phyloP scores from a whole-genome alignment of 1,284 basidiomycete genomes.

The Veloboletus limbatus region DNA sequence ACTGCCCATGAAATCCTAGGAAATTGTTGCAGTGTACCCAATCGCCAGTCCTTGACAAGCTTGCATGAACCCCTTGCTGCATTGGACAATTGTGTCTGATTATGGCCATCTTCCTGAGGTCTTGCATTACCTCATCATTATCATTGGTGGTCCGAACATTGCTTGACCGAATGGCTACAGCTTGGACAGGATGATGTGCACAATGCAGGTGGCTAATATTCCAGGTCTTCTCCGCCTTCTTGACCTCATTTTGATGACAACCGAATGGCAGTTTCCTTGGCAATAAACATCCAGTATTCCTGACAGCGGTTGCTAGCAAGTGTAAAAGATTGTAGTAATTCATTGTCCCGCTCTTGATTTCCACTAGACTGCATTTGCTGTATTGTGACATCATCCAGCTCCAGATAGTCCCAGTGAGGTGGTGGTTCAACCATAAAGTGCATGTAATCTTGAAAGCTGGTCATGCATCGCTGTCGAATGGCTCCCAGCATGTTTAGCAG shows the following conservation, averaged over 20 bases:
- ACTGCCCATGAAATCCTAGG: neutral
- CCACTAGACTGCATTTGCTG: conserved; percentile 6
- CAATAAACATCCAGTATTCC: neutral
- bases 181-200: neutral
- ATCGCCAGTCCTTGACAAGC: conserved; percentile 1
- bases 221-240: neutral
- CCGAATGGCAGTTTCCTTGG: too few species aligned
- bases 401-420: neutral
- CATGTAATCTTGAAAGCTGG: conserved; percentile 2
- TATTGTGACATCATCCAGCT: neutral
- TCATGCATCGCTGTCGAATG: neutral
- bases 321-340: neutral
- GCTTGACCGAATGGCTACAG: neutral
- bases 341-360: neutral
- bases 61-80: neutral
- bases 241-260: neutral
- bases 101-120: neutral
- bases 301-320: neutral
- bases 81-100: neutral
- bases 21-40: neutral
- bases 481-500: neutral
- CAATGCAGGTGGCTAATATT: neutral
- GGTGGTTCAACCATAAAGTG: neutral
- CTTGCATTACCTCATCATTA: too few species aligned
- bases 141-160: too few species aligned